Evolutionary conservation across 345 rosid genomes (phyloP).

Genomic region (Viola odorata): DNA sequence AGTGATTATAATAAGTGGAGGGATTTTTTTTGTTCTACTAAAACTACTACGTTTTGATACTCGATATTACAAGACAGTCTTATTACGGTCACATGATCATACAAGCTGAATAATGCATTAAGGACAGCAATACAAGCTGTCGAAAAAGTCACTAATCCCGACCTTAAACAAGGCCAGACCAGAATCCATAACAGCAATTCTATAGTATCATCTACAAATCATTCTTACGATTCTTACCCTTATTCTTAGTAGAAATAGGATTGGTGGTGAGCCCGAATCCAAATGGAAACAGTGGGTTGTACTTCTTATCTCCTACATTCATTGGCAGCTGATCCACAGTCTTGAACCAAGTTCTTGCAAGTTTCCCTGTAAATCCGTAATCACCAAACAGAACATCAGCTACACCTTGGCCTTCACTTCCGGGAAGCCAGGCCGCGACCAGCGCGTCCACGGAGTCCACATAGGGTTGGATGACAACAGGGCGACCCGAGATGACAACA

Average conservation of each 20-base stretch:
- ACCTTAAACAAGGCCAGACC: too few species aligned
- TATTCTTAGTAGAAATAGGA: constrained; percentile 4
- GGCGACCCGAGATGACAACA: constrained; percentile 54
- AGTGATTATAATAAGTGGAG: too few species aligned
- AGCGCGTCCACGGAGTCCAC: constrained; percentile 42
- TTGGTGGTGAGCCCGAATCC: constrained; percentile 60
- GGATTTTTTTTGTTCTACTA: too few species aligned
- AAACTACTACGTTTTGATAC: too few species aligned
- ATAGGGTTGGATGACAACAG: constrained; percentile 49
- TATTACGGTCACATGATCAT: too few species aligned
- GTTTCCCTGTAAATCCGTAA: constrained; percentile 61
- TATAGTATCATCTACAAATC: too few species aligned
- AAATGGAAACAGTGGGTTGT: constrained; percentile 55
- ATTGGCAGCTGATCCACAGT: constrained; percentile 60
- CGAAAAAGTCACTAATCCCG: too few species aligned
- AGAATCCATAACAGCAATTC: too few species aligned
- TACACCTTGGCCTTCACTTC: constrained; percentile 65
- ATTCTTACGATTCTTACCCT: too few species aligned
- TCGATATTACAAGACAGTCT: too few species aligned
- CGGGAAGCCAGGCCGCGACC: constrained; percentile 73
- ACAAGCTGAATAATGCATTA: too few species aligned
- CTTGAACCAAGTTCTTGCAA: constrained; percentile 66
- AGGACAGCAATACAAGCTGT: too few species aligned
- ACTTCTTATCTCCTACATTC: constrained; percentile 53
- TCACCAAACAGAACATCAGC: constrained; percentile 55